phyloP scores from a whole-genome alignment of 176 grass and related monocot species.

The Luzula sylvatica region DNA sequence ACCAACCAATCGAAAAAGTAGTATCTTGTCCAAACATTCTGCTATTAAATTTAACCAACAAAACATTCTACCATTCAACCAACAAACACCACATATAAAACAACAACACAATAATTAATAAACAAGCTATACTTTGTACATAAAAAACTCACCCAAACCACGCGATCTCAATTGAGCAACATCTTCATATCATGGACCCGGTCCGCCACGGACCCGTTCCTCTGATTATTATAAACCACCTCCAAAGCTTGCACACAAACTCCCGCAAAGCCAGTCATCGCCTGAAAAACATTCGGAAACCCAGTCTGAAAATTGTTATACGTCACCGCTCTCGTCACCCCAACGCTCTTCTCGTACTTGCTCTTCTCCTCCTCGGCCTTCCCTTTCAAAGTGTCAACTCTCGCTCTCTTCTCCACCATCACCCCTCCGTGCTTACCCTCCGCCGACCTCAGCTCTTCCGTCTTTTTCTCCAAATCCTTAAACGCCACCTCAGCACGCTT shows the following conservation, averaged over 20 bases:
- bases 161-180: conserved; percentile 34
- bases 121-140: conserved; percentile 17
- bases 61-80: conserved; percentile 14
- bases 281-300: conserved; percentile 87
- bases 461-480: conserved; percentile 76
- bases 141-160: neutral
- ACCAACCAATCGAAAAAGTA: no score
- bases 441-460: conserved; percentile 53
- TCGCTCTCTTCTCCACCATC: conserved; percentile 47
- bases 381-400: conserved; percentile 55
- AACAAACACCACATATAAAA: conserved; percentile 7
- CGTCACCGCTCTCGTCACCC: conserved; percentile 90
- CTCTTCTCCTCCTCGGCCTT: conserved; percentile 86
- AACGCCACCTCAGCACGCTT: conserved; percentile 65
- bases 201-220: conserved; percentile 29
- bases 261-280: conserved; percentile 87
- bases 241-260: conserved; percentile 82
- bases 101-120: conserved; percentile 6
- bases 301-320: conserved; percentile 91
- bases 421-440: conserved; percentile 51
- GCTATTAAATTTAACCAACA: neutral
- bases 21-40: no score
- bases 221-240: conserved; percentile 67
- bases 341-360: conserved; percentile 88
- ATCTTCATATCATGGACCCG: conserved; percentile 52